Evolutionary conservation across 192 early-diverging fungal species (phyloP), one percentile per base, ranked within the genome.

Genomic region (Umbelopsis isabellina): DNA sequence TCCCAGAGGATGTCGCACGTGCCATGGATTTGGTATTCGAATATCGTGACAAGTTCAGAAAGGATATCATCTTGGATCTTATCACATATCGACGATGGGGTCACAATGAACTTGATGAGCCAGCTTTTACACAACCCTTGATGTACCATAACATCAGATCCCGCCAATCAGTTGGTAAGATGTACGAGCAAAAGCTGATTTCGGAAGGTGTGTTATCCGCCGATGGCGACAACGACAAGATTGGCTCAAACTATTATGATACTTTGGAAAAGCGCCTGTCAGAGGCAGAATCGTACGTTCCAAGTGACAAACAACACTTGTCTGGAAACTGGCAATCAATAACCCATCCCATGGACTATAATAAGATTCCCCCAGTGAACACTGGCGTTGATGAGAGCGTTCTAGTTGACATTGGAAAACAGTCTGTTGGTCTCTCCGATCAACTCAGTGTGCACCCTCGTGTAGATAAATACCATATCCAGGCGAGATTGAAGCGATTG

Each of bases 61-160:
- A 95, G 82, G 97, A 98, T 76, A 88, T 97, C 27, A 96, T 98
- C 27, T 80, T 98, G 48, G 97, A 98, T 70, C 67, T 98, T 79
- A 94, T 97, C 78, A 91, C 92, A 20, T 98, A 96, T 85, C 91
- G 97, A 58, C 90, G 95, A 52, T 94, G 94, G 94, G 97, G 97
- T 8, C 97, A 98, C 82, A 98, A 98, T 72, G 97, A 98, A 75
- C 82, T 98, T 13, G 97, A 98, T 69, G 97, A 98, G 83, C 97
- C 97, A 22, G 94, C 91, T 52, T 97, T 95, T 77, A 98, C 97
- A 0, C 97, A 98, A 76, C 97, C 97, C 6, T 76, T 88, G 48
- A 98, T 98, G 97, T 98, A 98, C 86, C 90, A 92, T 69, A 94
- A 91, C 55, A 98, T 98, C 72, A 86, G 97, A 37, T 75, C 86